Base-by-base conservation (phyloP, 306 rosid genomes). In the Abrus precatorius region DNA sequence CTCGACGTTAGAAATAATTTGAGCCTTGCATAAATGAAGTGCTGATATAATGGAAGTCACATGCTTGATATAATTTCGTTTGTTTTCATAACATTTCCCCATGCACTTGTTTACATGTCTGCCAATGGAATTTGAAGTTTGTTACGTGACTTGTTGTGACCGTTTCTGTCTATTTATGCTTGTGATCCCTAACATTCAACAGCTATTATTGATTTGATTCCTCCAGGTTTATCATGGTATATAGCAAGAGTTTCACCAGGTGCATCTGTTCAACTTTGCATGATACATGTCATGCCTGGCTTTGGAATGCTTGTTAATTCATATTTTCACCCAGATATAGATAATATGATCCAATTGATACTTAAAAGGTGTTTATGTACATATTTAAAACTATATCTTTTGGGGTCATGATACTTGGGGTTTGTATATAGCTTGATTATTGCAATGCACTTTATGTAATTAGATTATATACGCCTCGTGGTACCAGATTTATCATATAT, bases 201-300 rank as follows among this genome's bases (percentile, higher is more conserved):
- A 3, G 27, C 27, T 10, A 52, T 36, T 36, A 53, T 59, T 75
- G 47, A 12, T 85, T 73, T 84, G 78, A 47, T 81, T 86, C 62
- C 65, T 41, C 75, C 87, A 94, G 98, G 98, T 92, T 83, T 90
- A 86, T 83, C 81, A 69, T 48, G 84, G 90, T 59, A 85, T 85
- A 70, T 69, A 83, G 84, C 68, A 76, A 74, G 72, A 13, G 69
- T 28, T 48, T 70, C 72, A 40, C 75, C 40, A 61, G 79, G 69
- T 76, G 80, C 54, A 53, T 65, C 13, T 67, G 11, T 69, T 75
- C 60, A 59, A 12, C 38, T 20, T 20, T 20, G 20, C 20, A 20
- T 20, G 20, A 20, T 20, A 0, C 20, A 41, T 9, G 56, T 60
- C 38, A 50, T 77, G 64, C 71, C 48, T 30, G 40, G 73, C 72